A percentile compares a stretch with the other conserved stretches of the same genome.
phyloP scores from a whole-genome alignment of 2,329 filamentous ascomycete species.

The Tolypocladium cylindrosporum region DNA sequence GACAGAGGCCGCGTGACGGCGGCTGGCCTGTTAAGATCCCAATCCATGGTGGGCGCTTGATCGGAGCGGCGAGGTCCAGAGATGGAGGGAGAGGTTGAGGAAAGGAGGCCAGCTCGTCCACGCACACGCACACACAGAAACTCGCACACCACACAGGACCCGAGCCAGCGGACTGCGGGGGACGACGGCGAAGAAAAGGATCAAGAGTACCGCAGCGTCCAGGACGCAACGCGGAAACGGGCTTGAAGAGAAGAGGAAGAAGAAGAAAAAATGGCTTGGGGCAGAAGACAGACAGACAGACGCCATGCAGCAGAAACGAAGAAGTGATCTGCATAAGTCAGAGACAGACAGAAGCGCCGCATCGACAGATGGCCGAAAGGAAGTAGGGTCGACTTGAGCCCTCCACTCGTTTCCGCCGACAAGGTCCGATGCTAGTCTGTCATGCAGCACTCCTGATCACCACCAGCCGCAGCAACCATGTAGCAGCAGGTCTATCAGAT shows the following conservation, averaged over 20 bases:
- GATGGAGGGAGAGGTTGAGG: background rate
- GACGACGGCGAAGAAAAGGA: background rate
- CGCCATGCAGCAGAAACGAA: background rate
- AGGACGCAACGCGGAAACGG: background rate
- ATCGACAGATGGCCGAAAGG: background rate
- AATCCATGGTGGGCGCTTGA: slow-evolving; percentile 3
- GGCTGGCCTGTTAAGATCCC: background rate
- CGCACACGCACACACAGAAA: background rate
- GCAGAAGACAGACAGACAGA: background rate
- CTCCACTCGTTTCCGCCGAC: background rate
- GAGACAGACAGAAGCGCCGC: background rate
- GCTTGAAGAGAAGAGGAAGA: background rate
- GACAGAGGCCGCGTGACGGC: slow-evolving; percentile 2
- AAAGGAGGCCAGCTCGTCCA: slow-evolving; percentile 4
- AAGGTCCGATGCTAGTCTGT: background rate
- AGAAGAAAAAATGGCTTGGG: background rate
- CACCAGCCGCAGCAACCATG: background rate
- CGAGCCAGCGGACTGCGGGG: background rate
- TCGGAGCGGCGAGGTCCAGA: background rate
- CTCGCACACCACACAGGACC: background rate
- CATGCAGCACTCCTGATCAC: background rate
- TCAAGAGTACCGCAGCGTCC: background rate
- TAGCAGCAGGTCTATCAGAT: background rate
- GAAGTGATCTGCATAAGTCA: slow-evolving; percentile 1
- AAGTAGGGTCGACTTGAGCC: background rate